Evolutionary conservation across 2,329 filamentous ascomycete species (phyloP).

Genomic region (Hymenoscyphus linearis): DNA sequence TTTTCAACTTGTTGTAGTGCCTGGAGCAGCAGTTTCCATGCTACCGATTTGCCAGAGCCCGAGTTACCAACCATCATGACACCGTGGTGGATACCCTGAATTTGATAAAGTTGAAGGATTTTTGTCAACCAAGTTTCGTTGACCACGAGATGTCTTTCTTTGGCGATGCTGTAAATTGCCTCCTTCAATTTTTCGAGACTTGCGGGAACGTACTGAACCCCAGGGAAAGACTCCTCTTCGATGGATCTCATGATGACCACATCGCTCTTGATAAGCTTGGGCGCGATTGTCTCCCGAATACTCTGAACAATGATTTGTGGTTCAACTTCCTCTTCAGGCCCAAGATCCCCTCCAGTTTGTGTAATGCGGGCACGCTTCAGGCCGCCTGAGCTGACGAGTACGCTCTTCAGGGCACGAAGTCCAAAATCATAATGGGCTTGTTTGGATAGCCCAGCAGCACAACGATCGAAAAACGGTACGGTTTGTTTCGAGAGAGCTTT

Average conservation of each 20-base stretch:
- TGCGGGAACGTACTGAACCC: constrained; percentile 86
- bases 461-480: constrained; percentile 97
- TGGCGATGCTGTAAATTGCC: constrained; percentile 77
- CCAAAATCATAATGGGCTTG: constrained; percentile 99
- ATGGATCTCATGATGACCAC: constrained; percentile 83
- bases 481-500: constrained; percentile 92
- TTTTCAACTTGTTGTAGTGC: constrained; percentile 87
- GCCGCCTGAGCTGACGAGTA: constrained; percentile 93
- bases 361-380: constrained; percentile 81
- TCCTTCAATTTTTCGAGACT: constrained; percentile 73
- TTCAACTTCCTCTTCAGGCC: constrained; percentile 71
- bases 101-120: constrained; percentile 93
- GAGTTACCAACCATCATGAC: constrained; percentile 99
- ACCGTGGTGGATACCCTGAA: constrained; percentile 96
- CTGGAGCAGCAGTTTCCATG: constrained; percentile 88
- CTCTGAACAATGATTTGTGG: constrained; percentile 98
- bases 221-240: constrained; percentile 82
- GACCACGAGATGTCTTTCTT: constrained; percentile 80
- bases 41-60: constrained; percentile 92
- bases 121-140: constrained; percentile 98
- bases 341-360: constrained; percentile 48
- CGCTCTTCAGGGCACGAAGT: constrained; percentile 94
- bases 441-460: constrained; percentile 74
- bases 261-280: constrained; percentile 90
- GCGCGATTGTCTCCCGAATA: constrained; percentile 94